Evolutionary conservation across 768 basidiomycete genomes (phyloP).

Genomic region (Fistulinella prunicolor): DNA sequence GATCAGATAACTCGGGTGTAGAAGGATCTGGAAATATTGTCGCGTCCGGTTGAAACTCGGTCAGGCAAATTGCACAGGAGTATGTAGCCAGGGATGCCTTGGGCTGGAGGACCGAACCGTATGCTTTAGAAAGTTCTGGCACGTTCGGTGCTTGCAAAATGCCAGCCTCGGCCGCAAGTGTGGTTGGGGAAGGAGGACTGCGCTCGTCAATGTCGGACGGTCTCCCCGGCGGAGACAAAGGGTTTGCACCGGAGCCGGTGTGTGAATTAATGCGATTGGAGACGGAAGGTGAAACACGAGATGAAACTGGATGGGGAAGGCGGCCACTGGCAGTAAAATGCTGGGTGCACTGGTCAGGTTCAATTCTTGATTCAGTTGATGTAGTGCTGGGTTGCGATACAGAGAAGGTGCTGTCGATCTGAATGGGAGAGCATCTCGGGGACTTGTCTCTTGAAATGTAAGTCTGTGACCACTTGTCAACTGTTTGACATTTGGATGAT

Average conservation of each 20-base stretch:
- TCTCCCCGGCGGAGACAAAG: slow-evolving; percentile 59
- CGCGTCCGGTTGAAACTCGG: slow-evolving; percentile 72
- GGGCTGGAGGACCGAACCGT: slow-evolving; percentile 80
- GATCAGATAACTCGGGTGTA: slow-evolving; percentile 26
- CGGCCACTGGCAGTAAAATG: slow-evolving; percentile 34
- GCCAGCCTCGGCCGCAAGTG: slow-evolving; percentile 53
- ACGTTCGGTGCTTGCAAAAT: slow-evolving; percentile 61
- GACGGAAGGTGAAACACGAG: slow-evolving; percentile 33
- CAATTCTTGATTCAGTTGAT: slow-evolving; percentile 6
- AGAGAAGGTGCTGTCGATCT: slow-evolving; percentile 15
- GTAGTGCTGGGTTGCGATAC: slow-evolving; percentile 9
- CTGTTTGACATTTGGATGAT: slow-evolving; percentile 38
- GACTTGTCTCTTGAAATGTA: slow-evolving; percentile 60
- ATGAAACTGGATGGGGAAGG: slow-evolving; percentile 49
- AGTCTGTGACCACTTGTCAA: slow-evolving; percentile 79
- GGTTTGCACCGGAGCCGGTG: slow-evolving; percentile 52
- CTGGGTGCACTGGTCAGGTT: slow-evolving; percentile 1
- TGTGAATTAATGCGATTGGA: slow-evolving; percentile 54
- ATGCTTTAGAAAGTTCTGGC: slow-evolving; percentile 73
- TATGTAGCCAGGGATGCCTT: slow-evolving; percentile 69
- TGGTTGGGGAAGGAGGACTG: slow-evolving; percentile 33
- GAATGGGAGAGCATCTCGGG: slow-evolving; percentile 36
- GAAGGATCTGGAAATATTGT: slow-evolving; percentile 81
- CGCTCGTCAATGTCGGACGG: slow-evolving; percentile 17
- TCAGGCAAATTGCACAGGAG: slow-evolving; percentile 63